Percentiles rank a stretch among this genome's conserved stretches.
phyloP scores from a whole-genome alignment of 139 green algal species.

The Chlamydomonas applanata region DNA sequence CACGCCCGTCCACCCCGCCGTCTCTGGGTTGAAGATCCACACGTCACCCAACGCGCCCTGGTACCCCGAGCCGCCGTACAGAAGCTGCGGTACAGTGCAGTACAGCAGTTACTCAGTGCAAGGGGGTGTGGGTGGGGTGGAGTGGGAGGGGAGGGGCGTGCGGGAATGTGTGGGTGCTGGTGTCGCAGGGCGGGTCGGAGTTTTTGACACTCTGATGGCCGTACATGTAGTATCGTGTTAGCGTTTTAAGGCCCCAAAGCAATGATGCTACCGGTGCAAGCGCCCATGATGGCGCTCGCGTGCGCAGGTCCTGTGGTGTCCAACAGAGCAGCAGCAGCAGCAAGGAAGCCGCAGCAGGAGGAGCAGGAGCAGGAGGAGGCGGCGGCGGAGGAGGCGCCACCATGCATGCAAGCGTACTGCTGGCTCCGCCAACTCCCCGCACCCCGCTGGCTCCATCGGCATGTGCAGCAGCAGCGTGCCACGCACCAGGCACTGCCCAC shows the following conservation, averaged over 20 bases:
- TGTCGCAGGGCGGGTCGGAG: background rate
- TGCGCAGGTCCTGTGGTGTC: too few relatives aligned
- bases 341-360: too few relatives aligned
- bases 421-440: background rate
- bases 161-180: background rate
- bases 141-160: background rate
- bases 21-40: slow-evolving; percentile 59
- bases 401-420: background rate
- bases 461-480: background rate
- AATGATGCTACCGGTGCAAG: too few relatives aligned
- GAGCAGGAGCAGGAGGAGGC: too few relatives aligned
- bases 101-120: background rate
- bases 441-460: background rate
- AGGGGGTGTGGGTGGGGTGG: too few relatives aligned
- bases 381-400: too few relatives aligned
- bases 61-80: slow-evolving; percentile 66
- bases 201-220: background rate
- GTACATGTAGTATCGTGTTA: background rate
- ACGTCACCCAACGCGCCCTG: slow-evolving; percentile 55
- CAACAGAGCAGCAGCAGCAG: too few relatives aligned
- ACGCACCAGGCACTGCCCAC: slow-evolving; percentile 43
- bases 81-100: slow-evolving; percentile 32
- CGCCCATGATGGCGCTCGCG: too few relatives aligned
- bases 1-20: slow-evolving; percentile 28
- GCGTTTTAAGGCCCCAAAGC: background rate